Evolutionary conservation across 106 monocot species (phyloP), one percentile per base, ranked within the genome.

Genomic region (Vanilla planifolia): DNA sequence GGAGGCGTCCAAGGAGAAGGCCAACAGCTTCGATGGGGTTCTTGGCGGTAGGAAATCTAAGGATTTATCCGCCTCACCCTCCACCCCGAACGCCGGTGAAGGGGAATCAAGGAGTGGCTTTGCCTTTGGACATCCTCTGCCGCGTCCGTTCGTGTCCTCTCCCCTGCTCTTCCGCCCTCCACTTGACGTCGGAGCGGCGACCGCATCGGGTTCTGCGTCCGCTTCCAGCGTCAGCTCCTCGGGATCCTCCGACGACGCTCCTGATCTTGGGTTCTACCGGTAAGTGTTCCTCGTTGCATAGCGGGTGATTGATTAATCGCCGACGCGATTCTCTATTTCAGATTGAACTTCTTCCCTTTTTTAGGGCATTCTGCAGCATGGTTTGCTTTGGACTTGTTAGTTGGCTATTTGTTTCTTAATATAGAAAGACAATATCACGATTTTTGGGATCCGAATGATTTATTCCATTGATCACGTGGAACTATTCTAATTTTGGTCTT

Each of bases 191-290:
- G 71, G 63, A 21, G 5, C 64, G 47, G 66, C 61, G 44, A 21
- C 76, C 20, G 63, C 50, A 13, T 75, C 74, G 17, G 76, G 58
- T 32, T 57, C 57, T 33, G 57, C 57, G 2, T 57, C 57, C 8
- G 57, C 57, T n/a, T 94, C 89, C 22, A 89, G 82, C 61, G 61
- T 59, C 39, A 74, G 77, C 50, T 89, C 89, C 9, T 84, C 80
- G 42, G 70, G 50, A 19, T 57, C 57, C 32, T 86, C 86, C 33
- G 91, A 92, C 27, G 90, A 87, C 30, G 47, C 72, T 15, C 66
- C 71, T 5, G 91, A 91, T 68, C 71, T 79, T 22, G 78, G 66
- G 6, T 64, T 72, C 17, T 76, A 60, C 42, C 75, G 90, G 95
- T 96, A 70, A 61, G 2, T 61, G n/a, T n/a, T n/a, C n/a, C n/a